Percentiles rank a stretch among this genome's conserved stretches.
Evolutionary conservation across 1,284 basidiomycete genomes (phyloP).

Genomic region (Tilletia caries): DNA sequence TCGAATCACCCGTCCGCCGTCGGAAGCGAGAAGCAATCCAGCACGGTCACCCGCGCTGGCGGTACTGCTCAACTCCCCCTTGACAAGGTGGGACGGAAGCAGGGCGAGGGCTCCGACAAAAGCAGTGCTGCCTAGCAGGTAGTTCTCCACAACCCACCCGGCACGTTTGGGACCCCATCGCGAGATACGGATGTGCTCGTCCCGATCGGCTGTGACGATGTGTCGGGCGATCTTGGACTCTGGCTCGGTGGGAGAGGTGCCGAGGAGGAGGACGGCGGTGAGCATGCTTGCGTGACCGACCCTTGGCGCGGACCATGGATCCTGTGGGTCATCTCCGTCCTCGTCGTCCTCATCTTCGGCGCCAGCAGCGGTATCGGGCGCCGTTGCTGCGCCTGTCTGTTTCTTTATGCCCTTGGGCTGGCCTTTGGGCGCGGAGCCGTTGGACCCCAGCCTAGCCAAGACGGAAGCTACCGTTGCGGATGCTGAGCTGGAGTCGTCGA

Average conservation of each 20-base stretch:
- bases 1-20: conserved; percentile 37
- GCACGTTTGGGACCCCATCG: conserved; percentile 42
- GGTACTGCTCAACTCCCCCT: background rate
- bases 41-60: conserved; percentile 9
- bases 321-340: conserved; percentile 27
- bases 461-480: background rate
- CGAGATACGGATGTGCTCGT: conserved; percentile 52
- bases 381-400: background rate
- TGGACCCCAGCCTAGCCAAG: background rate
- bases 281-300: conserved; percentile 48
- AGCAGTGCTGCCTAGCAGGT: conserved; percentile 37
- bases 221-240: conserved; percentile 9
- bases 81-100: conserved; percentile 15
- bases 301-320: conserved; percentile 33
- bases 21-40: conserved; percentile 32
- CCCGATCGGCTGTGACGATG: conserved; percentile 46
- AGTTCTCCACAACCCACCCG: conserved; percentile 41
- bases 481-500: background rate
- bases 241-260: conserved; percentile 16
- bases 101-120: conserved; percentile 40
- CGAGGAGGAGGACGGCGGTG: conserved; percentile 38
- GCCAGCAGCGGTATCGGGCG: conserved; percentile 6
- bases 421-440: background rate
- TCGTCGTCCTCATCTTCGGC: conserved; percentile 27
- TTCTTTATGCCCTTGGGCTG: conserved; percentile 4